phyloP scores from a whole-genome alignment of 768 basidiomycete genomes.

The Rubroboletus pulcherrimus region DNA sequence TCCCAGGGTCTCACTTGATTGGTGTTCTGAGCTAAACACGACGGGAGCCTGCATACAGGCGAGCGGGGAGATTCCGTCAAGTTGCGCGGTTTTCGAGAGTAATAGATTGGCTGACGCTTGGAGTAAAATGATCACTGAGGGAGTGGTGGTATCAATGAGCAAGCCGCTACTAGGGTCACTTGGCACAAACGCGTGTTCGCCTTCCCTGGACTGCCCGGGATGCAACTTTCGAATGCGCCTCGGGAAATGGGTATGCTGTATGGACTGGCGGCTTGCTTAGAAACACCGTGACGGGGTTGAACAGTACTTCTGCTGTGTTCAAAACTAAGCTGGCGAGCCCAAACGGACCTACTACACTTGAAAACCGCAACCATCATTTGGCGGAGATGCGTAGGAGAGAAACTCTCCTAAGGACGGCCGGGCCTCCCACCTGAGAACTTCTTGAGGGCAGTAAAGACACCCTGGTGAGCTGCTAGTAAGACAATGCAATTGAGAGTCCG shows the following conservation, averaged over 20 bases:
- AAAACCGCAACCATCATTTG: background rate
- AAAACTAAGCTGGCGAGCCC: background rate
- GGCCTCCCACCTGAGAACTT: background rate
- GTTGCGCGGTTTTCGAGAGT: background rate
- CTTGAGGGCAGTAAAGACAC: background rate
- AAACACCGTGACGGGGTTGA: background rate
- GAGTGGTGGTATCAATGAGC: background rate
- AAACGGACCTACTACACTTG: background rate
- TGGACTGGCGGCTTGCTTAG: background rate
- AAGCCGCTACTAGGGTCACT: background rate
- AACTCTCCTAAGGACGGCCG: background rate
- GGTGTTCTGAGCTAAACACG: background rate
- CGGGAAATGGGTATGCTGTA: no score
- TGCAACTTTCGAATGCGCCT: background rate
- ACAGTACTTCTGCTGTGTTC: background rate
- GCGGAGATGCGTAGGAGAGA: background rate
- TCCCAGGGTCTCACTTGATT: background rate
- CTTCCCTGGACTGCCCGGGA: background rate
- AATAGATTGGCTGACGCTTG: background rate
- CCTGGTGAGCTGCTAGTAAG: background rate
- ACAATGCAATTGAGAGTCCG: background rate
- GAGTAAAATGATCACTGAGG: background rate
- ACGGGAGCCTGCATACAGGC: background rate
- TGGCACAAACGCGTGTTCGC: background rate
- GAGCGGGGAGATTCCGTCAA: background rate